Percentiles rank a stretch among this genome's conserved stretches.
Evolutionary conservation across 805 yeast species (phyloP).

Genomic region (Starmera amethionina): DNA sequence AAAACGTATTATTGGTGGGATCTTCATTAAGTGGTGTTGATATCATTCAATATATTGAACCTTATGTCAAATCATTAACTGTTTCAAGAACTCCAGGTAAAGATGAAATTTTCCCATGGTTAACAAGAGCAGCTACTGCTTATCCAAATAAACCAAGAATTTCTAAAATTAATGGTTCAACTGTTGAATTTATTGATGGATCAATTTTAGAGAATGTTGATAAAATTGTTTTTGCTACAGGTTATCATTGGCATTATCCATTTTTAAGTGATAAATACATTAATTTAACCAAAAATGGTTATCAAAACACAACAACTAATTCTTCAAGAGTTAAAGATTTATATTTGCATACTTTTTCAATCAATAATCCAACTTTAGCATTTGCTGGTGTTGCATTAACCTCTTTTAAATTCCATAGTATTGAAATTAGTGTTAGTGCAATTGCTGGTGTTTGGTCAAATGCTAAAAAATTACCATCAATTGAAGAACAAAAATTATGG

Average conservation of each 20-base stretch:
- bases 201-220: constrained; percentile 24
- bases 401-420: constrained; percentile 36
- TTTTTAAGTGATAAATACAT: constrained; percentile 17
- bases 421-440: constrained; percentile 40
- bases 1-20: constrained; percentile 33
- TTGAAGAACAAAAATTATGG: constrained; percentile 28
- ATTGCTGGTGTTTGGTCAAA: constrained; percentile 45
- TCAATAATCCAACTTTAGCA: constrained; percentile 34
- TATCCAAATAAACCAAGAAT: constrained; percentile 23
- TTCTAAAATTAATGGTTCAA: constrained; percentile 16
- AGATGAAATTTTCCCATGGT: constrained; percentile 37
- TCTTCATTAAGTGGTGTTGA: constrained; percentile 32
- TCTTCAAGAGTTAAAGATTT: constrained; percentile 27
- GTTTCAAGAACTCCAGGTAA: constrained; percentile 64
- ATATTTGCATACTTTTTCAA: constrained; percentile 34
- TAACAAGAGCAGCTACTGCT: constrained; percentile 28
- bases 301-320: constrained; percentile 6
- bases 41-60: constrained; percentile 30
- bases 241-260: constrained; percentile 32
- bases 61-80: constrained; percentile 33
- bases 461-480: constrained; percentile 28
- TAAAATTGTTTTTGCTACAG: constrained; percentile 29
- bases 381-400: constrained; percentile 30
- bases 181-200: constrained; percentile 25
- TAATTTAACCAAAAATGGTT: constrained; percentile 13